Evolutionary conservation across 345 rosid genomes (phyloP).

Genomic region (Citrus hindsii): DNA sequence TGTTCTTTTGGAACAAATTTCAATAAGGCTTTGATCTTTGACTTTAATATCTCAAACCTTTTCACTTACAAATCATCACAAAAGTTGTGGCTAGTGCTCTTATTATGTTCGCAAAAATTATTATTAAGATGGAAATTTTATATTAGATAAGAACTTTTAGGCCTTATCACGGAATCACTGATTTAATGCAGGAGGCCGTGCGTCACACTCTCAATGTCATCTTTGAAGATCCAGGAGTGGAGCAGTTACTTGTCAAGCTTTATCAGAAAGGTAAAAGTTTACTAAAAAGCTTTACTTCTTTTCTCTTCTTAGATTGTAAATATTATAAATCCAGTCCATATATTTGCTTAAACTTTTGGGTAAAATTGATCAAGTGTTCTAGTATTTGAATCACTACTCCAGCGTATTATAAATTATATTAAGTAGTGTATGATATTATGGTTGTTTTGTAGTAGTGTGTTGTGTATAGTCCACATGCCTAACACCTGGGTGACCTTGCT

Average conservation of each 20-base stretch:
- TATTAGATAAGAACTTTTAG: background rate
- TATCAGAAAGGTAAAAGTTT: conserved; percentile 71
- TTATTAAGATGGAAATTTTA: conserved; percentile 5
- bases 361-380: background rate
- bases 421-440: background rate
- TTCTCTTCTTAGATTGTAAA: background rate
- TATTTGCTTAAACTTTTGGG: background rate
- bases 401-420: background rate
- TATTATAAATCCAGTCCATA: background rate
- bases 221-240: conserved; percentile 99
- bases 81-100: background rate
- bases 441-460: background rate
- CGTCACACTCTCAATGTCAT: conserved; percentile 84
- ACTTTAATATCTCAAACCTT: background rate
- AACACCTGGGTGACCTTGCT: background rate
- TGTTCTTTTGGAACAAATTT: background rate
- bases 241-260: conserved; percentile 87
- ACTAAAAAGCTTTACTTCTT: background rate
- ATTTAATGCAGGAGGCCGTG: conserved; percentile 79
- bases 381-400: background rate
- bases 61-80: background rate
- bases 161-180: background rate
- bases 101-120: background rate
- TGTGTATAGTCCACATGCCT: background rate
- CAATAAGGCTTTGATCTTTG: background rate